Conservation (phyloP, 768 basidiomycete genomes). For the Lenzites betulinus region DNA sequence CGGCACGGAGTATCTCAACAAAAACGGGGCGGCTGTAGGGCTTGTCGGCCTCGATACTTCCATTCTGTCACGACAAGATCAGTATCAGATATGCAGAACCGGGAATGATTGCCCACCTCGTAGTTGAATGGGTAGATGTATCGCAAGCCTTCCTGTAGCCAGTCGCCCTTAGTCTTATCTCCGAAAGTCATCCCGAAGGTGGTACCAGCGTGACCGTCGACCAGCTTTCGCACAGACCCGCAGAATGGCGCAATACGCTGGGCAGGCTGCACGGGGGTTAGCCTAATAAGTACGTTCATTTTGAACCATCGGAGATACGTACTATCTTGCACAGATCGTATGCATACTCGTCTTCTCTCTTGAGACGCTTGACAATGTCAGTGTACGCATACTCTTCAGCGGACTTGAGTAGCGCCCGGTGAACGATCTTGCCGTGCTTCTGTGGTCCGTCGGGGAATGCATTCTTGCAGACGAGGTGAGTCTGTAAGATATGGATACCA, state of each 20-base stretch:
- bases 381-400: not conserved
- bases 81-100: not conserved
- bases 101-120: not conserved
- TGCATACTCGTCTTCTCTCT: not conserved
- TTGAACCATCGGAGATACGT: not conserved
- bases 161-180: not conserved
- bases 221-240: not conserved
- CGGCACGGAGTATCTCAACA: not conserved
- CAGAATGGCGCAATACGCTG: not conserved
- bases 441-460: not conserved
- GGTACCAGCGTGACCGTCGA: not conserved
- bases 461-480: not conserved
- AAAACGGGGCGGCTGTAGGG: slow-evolving; percentile 1
- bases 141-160: not conserved
- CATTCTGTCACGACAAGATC: not conserved
- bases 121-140: slow-evolving; percentile 3
- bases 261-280: not conserved
- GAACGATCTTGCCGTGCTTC: not conserved
- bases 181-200: not conserved
- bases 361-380: not conserved
- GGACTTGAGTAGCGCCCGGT: not conserved
- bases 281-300: not conserved
- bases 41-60: not conserved
- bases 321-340: not conserved
- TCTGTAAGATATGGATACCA: not conserved